phyloP scores from a whole-genome alignment of 2,329 filamentous ascomycete species.

The Pseudogymnoascus sp. region DNA sequence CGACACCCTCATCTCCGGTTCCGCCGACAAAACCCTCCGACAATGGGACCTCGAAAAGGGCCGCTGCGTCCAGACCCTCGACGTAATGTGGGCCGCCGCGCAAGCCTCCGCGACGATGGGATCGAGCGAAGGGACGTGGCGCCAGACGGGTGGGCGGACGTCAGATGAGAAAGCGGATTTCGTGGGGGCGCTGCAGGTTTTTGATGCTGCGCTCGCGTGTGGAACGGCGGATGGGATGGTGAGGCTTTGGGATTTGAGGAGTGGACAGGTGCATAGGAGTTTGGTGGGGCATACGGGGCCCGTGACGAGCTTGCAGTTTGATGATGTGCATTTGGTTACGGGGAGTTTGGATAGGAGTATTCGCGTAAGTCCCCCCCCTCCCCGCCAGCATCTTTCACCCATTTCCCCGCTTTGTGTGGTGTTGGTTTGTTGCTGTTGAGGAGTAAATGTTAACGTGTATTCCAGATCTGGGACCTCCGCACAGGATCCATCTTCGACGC shows the following conservation, averaged over 20 bases:
- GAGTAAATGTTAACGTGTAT: conserved; percentile 5
- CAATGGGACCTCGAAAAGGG: conserved; percentile 98
- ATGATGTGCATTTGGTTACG: conserved; percentile 90
- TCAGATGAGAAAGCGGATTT: conserved; percentile 73
- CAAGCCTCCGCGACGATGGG: conserved; percentile 69
- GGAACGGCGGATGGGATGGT: conserved; percentile 98
- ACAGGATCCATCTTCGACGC: conserved; percentile 94
- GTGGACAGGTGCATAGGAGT: conserved; percentile 93
- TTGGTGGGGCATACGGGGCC: conserved; percentile 92
- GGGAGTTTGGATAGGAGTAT: conserved; percentile 89
- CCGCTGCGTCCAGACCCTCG: conserved; percentile 93
- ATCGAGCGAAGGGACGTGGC: conserved; percentile 60
- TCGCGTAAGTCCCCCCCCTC: conserved; percentile 60
- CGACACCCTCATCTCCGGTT: conserved; percentile 87
- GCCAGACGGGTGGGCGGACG: conserved; percentile 54
- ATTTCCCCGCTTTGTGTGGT: neutral
- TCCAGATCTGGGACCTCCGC: conserved; percentile 96
- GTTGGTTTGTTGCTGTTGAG: neutral
- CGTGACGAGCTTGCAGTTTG: conserved; percentile 91
- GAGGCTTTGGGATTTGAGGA: conserved; percentile 89
- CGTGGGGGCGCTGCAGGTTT: conserved; percentile 89
- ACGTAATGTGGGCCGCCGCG: conserved; percentile 95
- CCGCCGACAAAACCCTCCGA: conserved; percentile 90
- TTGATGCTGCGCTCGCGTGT: conserved; percentile 90
- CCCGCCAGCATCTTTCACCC: too few species aligned